Percentiles rank a stretch among this genome's conserved stretches.
Evolutionary conservation across 495 filamentous ascomycete species (phyloP).

Genomic region (Penicillium fimorum): DNA sequence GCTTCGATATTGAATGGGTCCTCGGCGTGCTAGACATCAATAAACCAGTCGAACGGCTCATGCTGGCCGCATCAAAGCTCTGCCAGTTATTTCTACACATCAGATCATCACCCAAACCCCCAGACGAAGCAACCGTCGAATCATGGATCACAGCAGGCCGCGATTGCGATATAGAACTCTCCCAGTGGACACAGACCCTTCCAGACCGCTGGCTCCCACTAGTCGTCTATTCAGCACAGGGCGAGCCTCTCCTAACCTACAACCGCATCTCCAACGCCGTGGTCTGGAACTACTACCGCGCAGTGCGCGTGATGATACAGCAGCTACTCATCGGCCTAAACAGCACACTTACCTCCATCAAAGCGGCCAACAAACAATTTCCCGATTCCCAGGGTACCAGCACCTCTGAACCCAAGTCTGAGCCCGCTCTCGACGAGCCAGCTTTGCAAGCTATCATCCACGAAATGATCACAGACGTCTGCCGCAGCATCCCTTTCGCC

Average conservation of each 20-base stretch:
- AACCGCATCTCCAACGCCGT: conserved; percentile 28
- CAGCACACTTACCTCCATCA: conserved; percentile 21
- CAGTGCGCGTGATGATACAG: conserved; percentile 39
- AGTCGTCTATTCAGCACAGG: conserved; percentile 33
- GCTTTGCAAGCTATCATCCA: conserved; percentile 24
- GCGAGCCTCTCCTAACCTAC: conserved; percentile 40
- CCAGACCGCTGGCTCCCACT: conserved; percentile 42
- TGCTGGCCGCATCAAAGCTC: conserved; percentile 35
- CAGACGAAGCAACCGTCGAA: conserved; percentile 21
- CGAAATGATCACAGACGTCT: conserved; percentile 42
- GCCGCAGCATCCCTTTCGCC: conserved; percentile 41
- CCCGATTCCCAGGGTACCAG: background rate
- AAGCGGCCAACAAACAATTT: conserved; percentile 1
- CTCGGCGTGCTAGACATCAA: conserved; percentile 28
- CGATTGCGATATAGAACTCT: conserved; percentile 34
- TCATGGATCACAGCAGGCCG: conserved; percentile 28
- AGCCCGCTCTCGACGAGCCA: conserved; percentile 13
- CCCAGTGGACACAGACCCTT: conserved; percentile 35
- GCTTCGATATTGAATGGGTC: conserved; percentile 34
- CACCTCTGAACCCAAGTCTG: background rate
- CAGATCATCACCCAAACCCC: conserved; percentile 15
- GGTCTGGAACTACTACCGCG: conserved; percentile 45
- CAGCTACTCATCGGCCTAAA: conserved; percentile 32
- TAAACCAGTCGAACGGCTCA: conserved; percentile 40
- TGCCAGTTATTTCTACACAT: conserved; percentile 32